A percentile compares a stretch with the other conserved stretches of the same genome.
These are phyloP conservation scores for Ogataea methylovora DNA, from an alignment of 805 yeast genomes.

Conservation along the genomic window DNA sequence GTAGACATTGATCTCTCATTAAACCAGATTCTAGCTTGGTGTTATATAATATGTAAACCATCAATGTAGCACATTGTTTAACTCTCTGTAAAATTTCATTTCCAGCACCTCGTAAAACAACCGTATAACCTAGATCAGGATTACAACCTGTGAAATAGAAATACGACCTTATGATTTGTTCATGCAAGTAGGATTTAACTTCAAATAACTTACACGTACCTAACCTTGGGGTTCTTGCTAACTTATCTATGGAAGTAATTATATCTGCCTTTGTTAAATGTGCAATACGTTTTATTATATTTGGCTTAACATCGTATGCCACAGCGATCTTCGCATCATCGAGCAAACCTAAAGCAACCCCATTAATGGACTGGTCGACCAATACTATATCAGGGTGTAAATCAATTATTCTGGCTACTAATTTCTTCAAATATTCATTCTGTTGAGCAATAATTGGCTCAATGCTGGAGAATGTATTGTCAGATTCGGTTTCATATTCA, in stretches of 20 bases:
- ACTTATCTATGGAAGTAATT: slow-evolving; percentile 75
- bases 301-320: slow-evolving; percentile 72
- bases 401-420: slow-evolving; percentile 71
- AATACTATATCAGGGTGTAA: slow-evolving; percentile 74
- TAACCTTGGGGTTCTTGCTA: slow-evolving; percentile 61
- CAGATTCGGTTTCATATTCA: slow-evolving; percentile 61
- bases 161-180: slow-evolving; percentile 56
- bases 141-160: slow-evolving; percentile 77
- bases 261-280: slow-evolving; percentile 79
- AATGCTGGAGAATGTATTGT: slow-evolving; percentile 53
- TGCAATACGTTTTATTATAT: slow-evolving; percentile 71
- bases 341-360: slow-evolving; percentile 66
- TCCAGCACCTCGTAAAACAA: slow-evolving; percentile 77
- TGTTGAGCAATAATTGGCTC: slow-evolving; percentile 86
- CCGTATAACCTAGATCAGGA: slow-evolving; percentile 68
- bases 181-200: slow-evolving; percentile 55
- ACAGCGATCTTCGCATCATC: slow-evolving; percentile 76
- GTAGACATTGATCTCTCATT: slow-evolving; percentile 62
- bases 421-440: slow-evolving; percentile 69
- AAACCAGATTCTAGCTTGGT: slow-evolving; percentile 71
- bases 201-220: slow-evolving; percentile 74
- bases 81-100: slow-evolving; percentile 54
- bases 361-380: slow-evolving; percentile 74
- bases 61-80: slow-evolving; percentile 72
- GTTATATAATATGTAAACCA: slow-evolving; percentile 74